Conservation (phyloP, 176 grass and related monocot species). For the Hordeum marinum region DNA sequence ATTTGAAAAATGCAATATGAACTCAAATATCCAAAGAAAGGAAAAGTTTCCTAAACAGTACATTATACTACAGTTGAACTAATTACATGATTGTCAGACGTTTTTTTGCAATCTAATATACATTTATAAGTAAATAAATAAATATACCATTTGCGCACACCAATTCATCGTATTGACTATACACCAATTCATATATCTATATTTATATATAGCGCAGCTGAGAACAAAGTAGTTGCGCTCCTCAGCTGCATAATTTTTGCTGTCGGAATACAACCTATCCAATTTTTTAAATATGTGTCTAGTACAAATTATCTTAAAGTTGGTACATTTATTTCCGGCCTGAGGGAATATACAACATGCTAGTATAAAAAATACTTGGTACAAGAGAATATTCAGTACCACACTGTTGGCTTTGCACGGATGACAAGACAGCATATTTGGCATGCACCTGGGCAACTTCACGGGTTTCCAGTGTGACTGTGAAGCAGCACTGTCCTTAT, state of each 20-base stretch:
- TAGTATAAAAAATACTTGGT: background rate
- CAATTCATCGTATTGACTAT: too few species aligned
- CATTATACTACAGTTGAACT: background rate
- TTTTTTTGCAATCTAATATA: background rate
- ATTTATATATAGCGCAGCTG: too few species aligned
- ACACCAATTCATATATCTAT: too few species aligned
- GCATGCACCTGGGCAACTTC: conserved; percentile 9
- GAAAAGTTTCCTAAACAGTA: background rate
- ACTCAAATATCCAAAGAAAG: background rate
- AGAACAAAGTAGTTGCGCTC: too few species aligned
- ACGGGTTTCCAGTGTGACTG: conserved; percentile 15
- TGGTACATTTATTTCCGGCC: too few species aligned
- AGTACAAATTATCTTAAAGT: too few species aligned
- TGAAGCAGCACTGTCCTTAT: background rate
- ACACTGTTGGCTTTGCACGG: background rate
- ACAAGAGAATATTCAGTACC: background rate
- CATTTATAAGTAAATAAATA: background rate
- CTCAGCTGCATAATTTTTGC: too few species aligned
- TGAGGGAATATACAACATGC: too few species aligned
- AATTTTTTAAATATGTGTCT: too few species aligned
- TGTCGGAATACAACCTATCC: too few species aligned
- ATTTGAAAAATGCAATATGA: background rate
- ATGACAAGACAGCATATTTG: background rate
- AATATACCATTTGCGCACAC: background rate
- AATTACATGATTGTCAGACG: background rate